Conservation (phyloP, 116 monocot genomes). For the Phalaenopsis hybrid region DNA sequence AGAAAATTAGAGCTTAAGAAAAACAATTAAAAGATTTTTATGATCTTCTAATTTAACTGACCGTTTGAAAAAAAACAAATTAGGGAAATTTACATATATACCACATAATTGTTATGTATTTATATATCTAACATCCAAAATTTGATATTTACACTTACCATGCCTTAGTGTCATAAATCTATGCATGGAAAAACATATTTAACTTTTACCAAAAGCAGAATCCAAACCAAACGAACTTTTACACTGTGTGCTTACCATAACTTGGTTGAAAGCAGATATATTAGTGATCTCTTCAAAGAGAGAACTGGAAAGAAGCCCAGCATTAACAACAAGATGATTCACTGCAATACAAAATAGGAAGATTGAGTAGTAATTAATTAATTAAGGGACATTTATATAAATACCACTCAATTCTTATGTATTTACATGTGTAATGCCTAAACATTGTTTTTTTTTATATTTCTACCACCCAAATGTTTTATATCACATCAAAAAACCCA, state of each 20-base stretch:
- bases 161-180: too few species aligned
- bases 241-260: slow-evolving; percentile 29
- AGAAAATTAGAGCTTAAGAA: not conserved
- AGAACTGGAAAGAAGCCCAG: slow-evolving; percentile 43
- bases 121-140: too few species aligned
- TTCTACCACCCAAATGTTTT: too few species aligned
- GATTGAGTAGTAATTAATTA: not conserved
- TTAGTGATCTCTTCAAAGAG: slow-evolving; percentile 30
- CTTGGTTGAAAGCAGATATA: slow-evolving; percentile 39
- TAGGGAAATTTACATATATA: not conserved
- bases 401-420: not conserved
- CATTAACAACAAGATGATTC: slow-evolving; percentile 55
- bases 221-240: not conserved
- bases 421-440: not conserved
- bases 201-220: not conserved
- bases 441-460: not conserved
- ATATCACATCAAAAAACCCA: too few species aligned
- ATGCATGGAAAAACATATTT: too few species aligned
- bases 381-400: not conserved
- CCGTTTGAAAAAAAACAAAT: not conserved
- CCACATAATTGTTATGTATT: too few species aligned
- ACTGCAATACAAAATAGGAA: slow-evolving; percentile 23
- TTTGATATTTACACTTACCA: too few species aligned
- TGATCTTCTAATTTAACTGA: too few species aligned
- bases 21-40: too few species aligned